phyloP scores from a whole-genome alignment of 331 rosid species.

The Saraca asoca region DNA sequence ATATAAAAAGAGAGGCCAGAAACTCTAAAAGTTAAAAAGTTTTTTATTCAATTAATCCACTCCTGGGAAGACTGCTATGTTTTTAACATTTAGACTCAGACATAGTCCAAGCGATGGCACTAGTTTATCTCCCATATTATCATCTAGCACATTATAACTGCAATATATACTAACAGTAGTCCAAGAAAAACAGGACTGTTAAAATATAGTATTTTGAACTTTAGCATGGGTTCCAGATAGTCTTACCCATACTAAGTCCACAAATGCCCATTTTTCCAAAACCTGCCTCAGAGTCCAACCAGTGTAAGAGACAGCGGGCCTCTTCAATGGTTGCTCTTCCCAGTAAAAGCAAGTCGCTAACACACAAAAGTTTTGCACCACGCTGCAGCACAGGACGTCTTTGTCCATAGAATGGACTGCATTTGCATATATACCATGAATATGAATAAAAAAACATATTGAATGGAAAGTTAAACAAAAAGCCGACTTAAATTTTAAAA shows the following conservation, averaged over 20 bases:
- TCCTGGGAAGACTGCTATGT: not conserved
- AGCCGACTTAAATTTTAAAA: slow-evolving; percentile 8
- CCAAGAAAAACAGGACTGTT: slow-evolving; percentile 15
- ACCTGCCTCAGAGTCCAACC: slow-evolving; percentile 87
- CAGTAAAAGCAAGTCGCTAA: slow-evolving; percentile 91
- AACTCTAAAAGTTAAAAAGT: slow-evolving; percentile 17
- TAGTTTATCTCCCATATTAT: slow-evolving; percentile 11
- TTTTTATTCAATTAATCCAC: slow-evolving; percentile 3
- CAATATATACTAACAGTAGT: not conserved
- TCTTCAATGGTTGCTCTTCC: slow-evolving; percentile 98
- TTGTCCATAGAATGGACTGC: slow-evolving; percentile 97
- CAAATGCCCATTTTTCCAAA: slow-evolving; percentile 96
- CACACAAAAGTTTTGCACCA: slow-evolving; percentile 94
- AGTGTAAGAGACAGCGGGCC: slow-evolving; percentile 85
- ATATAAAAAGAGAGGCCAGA: slow-evolving; percentile 24
- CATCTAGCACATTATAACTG: not conserved
- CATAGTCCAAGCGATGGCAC: slow-evolving; percentile 16
- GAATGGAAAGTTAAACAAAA: slow-evolving; percentile 5
- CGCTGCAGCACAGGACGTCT: slow-evolving; percentile 88
- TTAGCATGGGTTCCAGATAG: slow-evolving; percentile 26
- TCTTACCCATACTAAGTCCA: slow-evolving; percentile 99
- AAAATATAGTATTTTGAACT: slow-evolving; percentile 30
- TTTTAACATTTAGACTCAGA: slow-evolving; percentile 12
- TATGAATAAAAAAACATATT: slow-evolving; percentile 6
- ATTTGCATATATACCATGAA: slow-evolving; percentile 26